Evolutionary conservation across 2,329 filamentous ascomycete genomes (phyloP), one percentile per base, ranked within the genome.

Genomic region (Fusarium neocosmosporiellum): DNA sequence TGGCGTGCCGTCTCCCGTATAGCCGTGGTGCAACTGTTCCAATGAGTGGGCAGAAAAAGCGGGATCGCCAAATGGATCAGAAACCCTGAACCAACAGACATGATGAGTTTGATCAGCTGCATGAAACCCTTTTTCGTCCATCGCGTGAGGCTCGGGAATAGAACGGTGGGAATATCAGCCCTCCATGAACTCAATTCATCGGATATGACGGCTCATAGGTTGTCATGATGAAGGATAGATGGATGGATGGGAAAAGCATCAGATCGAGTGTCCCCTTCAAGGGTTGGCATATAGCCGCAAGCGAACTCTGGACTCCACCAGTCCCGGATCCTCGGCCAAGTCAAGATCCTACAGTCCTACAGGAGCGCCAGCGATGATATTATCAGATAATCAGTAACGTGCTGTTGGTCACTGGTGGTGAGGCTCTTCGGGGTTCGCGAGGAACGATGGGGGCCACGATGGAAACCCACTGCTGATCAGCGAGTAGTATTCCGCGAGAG

Each of bases 31-130:
- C 11, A 29, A 41, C 27, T 20, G 24, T 13, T 13, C 18, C n/a
- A 29, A 24, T 43, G 37, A 34, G 55, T 57, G 46, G 58, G 18
- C 46, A 39, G 43, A 54, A 68, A 50, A 68, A 67, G 46, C 37
- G 63, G 55, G 53, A 65, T 67, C 48, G 31, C 14, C 31, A 48
- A 18, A 36, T 14, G 33, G 63, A 57, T 59, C 46, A 37, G 41
- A 29, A 36, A 37, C 39, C 27, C 20, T 65, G 24, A 43, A 22
- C 43, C 8, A 48, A 9, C 31, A 50, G 29, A n/a, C 33, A 41
- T 24, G 54, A 27, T 27, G 22, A 20, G 33, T 20, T 37, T 27
- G 27, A 41, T 39, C 22, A 41, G 36, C 55, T 31, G 24, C 34
- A 59, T 37, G 34, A 6, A 59, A 18, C 24, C 37, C 36, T 41